Percentiles rank a stretch among this genome's conserved stretches.
phyloP scores from a whole-genome alignment of 176 grass and related monocot species.

The Elymus sibiricus region DNA sequence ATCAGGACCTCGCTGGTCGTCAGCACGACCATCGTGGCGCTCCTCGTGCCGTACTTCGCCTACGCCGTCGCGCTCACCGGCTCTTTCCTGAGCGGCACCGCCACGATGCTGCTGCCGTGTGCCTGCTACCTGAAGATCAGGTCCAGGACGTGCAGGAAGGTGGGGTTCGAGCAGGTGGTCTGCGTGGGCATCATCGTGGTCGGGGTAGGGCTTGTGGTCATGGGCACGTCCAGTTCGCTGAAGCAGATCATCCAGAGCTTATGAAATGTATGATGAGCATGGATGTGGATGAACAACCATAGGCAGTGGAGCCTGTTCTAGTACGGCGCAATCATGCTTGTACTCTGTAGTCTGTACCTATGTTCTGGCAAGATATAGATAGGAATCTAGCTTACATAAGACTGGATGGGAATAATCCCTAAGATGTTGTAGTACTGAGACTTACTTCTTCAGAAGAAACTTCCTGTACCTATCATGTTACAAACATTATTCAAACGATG shows the following conservation, averaged over 20 bases:
- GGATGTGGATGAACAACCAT: neutral
- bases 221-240: slow-evolving; percentile 77
- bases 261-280: slow-evolving; percentile 31
- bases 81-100: slow-evolving; percentile 59
- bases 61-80: slow-evolving; percentile 61
- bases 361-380: neutral
- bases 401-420: neutral
- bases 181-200: slow-evolving; percentile 48
- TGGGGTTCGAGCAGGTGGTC: slow-evolving; percentile 44
- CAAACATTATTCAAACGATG: neutral
- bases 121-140: slow-evolving; percentile 79
- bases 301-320: neutral
- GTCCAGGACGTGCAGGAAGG: slow-evolving; percentile 38
- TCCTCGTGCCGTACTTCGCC: slow-evolving; percentile 61
- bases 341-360: neutral
- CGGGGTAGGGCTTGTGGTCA: slow-evolving; percentile 39
- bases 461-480: neutral
- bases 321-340: neutral
- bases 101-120: slow-evolving; percentile 70
- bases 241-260: slow-evolving; percentile 61
- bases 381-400: neutral
- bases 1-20: slow-evolving; percentile 60
- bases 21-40: slow-evolving; percentile 60
- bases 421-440: neutral
- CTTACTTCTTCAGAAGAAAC: neutral